Conservation (phyloP, 2,329 filamentous ascomycete species). For the Grosmannia huntii region DNA sequence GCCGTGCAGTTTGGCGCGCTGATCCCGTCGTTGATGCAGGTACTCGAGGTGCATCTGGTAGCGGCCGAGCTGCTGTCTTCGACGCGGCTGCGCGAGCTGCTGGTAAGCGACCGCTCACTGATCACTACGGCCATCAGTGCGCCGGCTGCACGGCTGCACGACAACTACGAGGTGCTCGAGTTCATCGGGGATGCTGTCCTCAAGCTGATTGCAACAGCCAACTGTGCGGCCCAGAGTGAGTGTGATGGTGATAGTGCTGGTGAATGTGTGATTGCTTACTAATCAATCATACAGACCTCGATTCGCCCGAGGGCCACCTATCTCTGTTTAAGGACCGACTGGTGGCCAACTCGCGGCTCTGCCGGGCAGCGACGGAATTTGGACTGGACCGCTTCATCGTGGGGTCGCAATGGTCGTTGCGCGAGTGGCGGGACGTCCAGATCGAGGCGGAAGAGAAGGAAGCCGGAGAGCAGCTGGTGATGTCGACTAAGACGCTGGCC, state of each 20-base stretch:
- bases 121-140: conserved; percentile 60
- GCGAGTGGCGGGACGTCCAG: conserved; percentile 52
- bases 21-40: conserved; percentile 60
- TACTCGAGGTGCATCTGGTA: conserved; percentile 52
- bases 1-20: conserved; percentile 43
- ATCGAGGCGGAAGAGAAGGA: conserved; percentile 13
- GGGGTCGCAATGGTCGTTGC: conserved; percentile 50
- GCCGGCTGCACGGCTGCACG: conserved; percentile 42
- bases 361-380: conserved; percentile 44
- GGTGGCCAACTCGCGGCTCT: conserved; percentile 65
- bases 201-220: conserved; percentile 58
- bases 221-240: conserved; percentile 44
- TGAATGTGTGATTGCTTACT: too few species aligned
- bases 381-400: conserved; percentile 65
- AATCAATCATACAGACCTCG: conserved; percentile 31
- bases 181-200: conserved; percentile 77
- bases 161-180: conserved; percentile 73
- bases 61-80: conserved; percentile 42
- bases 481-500: conserved; percentile 70
- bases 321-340: conserved; percentile 53
- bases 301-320: conserved; percentile 67
- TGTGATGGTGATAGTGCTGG: conserved; percentile 3
- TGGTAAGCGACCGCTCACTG: conserved; percentile 39
- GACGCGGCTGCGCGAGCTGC: conserved; percentile 38
- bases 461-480: neutral